Base-by-base conservation (phyloP, 345 rosid genomes). In the Gossypium herbaceum region DNA sequence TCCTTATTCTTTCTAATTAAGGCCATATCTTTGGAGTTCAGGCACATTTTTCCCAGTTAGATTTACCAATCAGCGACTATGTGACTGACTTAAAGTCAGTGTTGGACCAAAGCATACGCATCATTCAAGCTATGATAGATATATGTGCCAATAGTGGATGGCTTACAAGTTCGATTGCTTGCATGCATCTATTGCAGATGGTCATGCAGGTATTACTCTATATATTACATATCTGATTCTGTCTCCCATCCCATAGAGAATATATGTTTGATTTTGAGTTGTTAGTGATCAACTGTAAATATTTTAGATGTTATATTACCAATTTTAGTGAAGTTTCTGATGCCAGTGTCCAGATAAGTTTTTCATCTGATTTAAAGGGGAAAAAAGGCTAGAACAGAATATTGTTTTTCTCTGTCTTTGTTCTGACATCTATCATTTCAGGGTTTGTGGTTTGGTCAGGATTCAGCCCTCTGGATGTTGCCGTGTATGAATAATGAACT, bases 141-240 rank as follows among this genome's bases (percentile, higher is more conserved):
- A 88, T 92, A 73, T 94, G 98, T 70, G 97, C 97, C 39, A 94
- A 94, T 77, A 94, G 98, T 71, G 98, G 98, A 81, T 94, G 98
- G 98, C 97, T 94, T 81, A 80, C 89, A 59, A 90, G 98, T 85
- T 90, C 98, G 12, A 79, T 94, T 57, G 83, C 87, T 74, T 94
- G 98, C 86, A 94, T 92, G 98, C 98, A 84, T 82, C 97, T 92
- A 76, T 68, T 94, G 89, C 98, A 94, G 86, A 94, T 94, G 98
- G 89, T 94, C 76, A 92, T 92, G 95, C 98, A 94, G 98, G 98
- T 94, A 88, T 63, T 60, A 9, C 65, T 67, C 59, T 72, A 62
- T 68, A 19, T 16, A 16, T 43, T n/a, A 24, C 52, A 15, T 9
- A 27, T 57, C 44, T 67, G 41, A 24, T 57, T 10, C 24, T 15